Percentiles rank a stretch among this genome's conserved stretches.
phyloP scores from a whole-genome alignment of 768 basidiomycete species.

The Myochromella boudieri region DNA sequence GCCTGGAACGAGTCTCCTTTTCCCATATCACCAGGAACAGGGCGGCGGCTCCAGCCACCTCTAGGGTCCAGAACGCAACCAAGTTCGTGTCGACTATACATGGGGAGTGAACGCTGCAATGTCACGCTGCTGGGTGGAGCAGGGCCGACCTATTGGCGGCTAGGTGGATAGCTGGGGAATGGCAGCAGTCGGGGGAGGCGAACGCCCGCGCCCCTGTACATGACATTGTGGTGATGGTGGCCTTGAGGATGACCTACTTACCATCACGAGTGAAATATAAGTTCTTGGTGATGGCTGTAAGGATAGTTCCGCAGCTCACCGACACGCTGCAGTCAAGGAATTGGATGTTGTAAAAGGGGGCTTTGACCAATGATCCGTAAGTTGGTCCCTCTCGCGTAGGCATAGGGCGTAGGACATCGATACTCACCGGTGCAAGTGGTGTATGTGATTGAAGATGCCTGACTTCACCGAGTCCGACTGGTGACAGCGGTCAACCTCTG shows the following conservation, averaged over 20 bases:
- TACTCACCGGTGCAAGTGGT: constrained; percentile 77
- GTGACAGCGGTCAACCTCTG: constrained; percentile 80
- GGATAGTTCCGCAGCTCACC: constrained; percentile 51
- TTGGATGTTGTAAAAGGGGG: constrained; percentile 66
- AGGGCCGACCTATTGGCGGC: constrained; percentile 50
- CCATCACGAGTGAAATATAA: constrained; percentile 52
- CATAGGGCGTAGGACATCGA: constrained; percentile 56
- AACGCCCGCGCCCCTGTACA: constrained; percentile 43
- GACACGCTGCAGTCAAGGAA: constrained; percentile 56
- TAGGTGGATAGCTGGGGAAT: constrained; percentile 47
- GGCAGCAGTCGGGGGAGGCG: constrained; percentile 51
- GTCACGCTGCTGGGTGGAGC: constrained; percentile 43
- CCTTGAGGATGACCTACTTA: constrained; percentile 53
- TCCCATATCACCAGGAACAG: constrained; percentile 59
- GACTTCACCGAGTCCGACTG: constrained; percentile 74
- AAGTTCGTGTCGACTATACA: constrained; percentile 51
- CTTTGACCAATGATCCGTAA: constrained; percentile 56
- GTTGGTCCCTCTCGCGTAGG: constrained; percentile 40
- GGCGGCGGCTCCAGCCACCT: constrained; percentile 60
- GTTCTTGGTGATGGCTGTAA: constrained; percentile 52
- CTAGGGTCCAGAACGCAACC: constrained; percentile 51
- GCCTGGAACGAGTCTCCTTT: constrained; percentile 43
- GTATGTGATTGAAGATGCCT: constrained; percentile 69
- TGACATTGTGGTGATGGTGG: constrained; percentile 64
- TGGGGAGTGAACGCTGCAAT: constrained; percentile 60